Percentiles rank a stretch among this genome's conserved stretches.
phyloP scores from a whole-genome alignment of 371 early-diverging fungal genomes.

The Syncephalastrum sp. region DNA sequence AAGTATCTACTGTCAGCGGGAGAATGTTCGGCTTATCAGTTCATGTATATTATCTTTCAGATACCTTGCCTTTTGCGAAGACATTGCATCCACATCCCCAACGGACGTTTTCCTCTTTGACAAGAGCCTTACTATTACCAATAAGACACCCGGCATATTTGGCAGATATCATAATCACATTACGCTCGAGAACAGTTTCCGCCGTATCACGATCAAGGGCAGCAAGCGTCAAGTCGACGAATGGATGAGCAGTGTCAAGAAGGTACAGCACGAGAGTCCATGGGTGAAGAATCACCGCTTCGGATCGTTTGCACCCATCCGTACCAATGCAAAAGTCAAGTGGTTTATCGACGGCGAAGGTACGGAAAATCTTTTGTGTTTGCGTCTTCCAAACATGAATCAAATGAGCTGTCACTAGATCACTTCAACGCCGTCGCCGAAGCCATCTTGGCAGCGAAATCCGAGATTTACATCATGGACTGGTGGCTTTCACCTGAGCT shows the following conservation, averaged over 20 bases:
- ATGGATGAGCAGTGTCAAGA: constrained; percentile 61
- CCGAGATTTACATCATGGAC: constrained; percentile 83
- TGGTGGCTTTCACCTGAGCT: constrained; percentile 92
- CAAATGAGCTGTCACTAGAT: constrained; percentile 31
- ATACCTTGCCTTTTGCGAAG: constrained; percentile 59
- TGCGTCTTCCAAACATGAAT: not conserved
- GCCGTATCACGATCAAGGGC: constrained; percentile 69
- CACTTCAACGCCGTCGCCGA: constrained; percentile 84
- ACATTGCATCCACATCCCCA: constrained; percentile 53
- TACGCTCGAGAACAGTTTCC: constrained; percentile 51
- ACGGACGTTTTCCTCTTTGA: constrained; percentile 76
- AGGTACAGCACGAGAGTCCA: constrained; percentile 61
- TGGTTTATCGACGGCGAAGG: constrained; percentile 85
- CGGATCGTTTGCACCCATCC: constrained; percentile 80
- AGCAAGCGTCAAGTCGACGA: constrained; percentile 63
- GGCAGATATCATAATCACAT: constrained; percentile 45
- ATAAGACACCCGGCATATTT: constrained; percentile 29
- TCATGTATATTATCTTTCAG: constrained; percentile 9
- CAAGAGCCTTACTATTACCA: constrained; percentile 44
- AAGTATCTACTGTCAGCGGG: constrained; percentile 19
- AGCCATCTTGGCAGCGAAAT: constrained; percentile 74
- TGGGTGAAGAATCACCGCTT: constrained; percentile 74
- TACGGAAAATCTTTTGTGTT: constrained; percentile 8
- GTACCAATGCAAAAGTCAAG: constrained; percentile 63
- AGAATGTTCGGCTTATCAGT: not conserved